Base-by-base conservation (phyloP, 1,284 basidiomycete species). In the Coniferiporia weirii region DNA sequence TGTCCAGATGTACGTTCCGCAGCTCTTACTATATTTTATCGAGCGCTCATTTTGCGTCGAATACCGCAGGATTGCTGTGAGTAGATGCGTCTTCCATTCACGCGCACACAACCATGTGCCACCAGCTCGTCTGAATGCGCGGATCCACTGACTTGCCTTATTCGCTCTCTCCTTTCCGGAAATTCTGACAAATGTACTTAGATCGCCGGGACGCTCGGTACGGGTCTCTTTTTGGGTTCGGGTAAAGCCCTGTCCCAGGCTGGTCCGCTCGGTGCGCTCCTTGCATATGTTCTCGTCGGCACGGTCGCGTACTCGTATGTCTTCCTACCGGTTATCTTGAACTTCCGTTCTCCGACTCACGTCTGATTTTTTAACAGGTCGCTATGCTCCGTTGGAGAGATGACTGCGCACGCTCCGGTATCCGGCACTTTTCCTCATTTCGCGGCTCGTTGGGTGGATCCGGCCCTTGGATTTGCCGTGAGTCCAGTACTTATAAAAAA, bases 161-260 rank as follows among this genome's bases (percentile, higher is more conserved):
- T 46, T 32, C 35, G 55, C 44, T 54, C 22, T n/a, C 32, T 9
- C 32, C 32, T 46, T 56, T 12, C 44, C n/a, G n/a, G n/a, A n/a
- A n/a, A n/a, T n/a, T n/a, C n/a, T n/a, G n/a, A n/a, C n/a, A n/a
- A n/a, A n/a, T n/a, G n/a, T 13, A n/a, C 55, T 22, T 65, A 87
- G 84, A 85, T 87, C 67, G 85, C 85, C 57, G 87, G 87, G 40
- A 87, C 84, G 35, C 81, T 89, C 61, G 87, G 87, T 47, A 91
- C 89, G 1, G 90, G 89, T 68, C 77, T 92, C 19, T 94, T 95
- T 76, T 77, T 94, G 46, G 90, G 90, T 63, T 85, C 87, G 12
- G 92, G 91, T 19, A 74, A 78, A 56, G 78, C 84, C 3, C 74
- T 88, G 13, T 66, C 69, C 12, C 70, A 67, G 12, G 80, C 81